Percentiles rank a stretch among this genome's conserved stretches.
These are phyloP conservation scores for Phytophthora fragariae DNA, from an alignment of 352 stramenopile genomes.

Conservation along the genomic window DNA sequence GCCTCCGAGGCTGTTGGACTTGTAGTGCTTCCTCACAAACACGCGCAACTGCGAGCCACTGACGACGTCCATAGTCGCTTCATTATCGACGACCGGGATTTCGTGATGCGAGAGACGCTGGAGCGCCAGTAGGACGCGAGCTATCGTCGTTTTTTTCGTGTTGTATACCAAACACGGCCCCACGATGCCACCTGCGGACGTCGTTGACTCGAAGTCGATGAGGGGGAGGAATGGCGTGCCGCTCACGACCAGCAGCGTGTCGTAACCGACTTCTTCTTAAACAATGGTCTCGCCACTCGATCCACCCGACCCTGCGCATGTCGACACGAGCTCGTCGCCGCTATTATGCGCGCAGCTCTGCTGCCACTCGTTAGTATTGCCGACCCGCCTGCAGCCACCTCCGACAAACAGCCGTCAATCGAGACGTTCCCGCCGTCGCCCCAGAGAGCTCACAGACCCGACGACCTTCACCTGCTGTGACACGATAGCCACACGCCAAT, in stretches of 20 bases:
- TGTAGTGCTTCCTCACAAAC: conserved; percentile 72
- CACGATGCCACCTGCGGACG: conserved; percentile 71
- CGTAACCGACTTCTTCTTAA: conserved; percentile 76
- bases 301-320: too few relatives aligned
- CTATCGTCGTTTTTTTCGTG: conserved; percentile 73
- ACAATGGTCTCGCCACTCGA: too few relatives aligned
- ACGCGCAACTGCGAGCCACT: conserved; percentile 62
- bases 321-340: too few relatives aligned
- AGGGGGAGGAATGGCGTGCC: conserved; percentile 86
- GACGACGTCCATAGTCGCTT: conserved; percentile 75
- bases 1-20: conserved; percentile 49
- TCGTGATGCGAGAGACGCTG: conserved; percentile 76
- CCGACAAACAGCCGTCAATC: too few relatives aligned
- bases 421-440: too few relatives aligned
- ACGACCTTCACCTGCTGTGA: too few relatives aligned
- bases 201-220: conserved; percentile 70
- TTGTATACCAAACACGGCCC: conserved; percentile 77
- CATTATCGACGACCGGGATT: conserved; percentile 77
- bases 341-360: too few relatives aligned
- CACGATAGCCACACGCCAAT: too few relatives aligned
- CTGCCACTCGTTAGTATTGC: too few relatives aligned
- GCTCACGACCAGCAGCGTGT: conserved; percentile 70
- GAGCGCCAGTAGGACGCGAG: conserved; percentile 72
- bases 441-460: too few relatives aligned
- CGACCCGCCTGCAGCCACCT: too few relatives aligned